These are phyloP conservation scores for Megacollybia marginata DNA, from an alignment of 768 basidiomycete genomes.

Conservation along the genomic window DNA sequence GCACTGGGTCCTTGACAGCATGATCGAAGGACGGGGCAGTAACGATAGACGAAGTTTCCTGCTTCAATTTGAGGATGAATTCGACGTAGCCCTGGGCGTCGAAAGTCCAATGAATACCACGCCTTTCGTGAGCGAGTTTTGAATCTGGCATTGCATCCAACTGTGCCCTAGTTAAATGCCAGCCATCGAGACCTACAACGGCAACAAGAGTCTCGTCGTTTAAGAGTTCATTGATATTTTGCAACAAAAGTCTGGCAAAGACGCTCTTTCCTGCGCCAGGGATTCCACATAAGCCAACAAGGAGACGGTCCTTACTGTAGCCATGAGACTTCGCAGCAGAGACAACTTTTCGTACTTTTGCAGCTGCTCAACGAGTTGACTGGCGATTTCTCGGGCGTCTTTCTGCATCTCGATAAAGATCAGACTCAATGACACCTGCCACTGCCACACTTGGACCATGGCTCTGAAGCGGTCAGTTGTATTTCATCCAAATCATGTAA, in stretches of 20 bases:
- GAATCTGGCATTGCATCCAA: constrained; percentile 76
- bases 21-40: constrained; percentile 85
- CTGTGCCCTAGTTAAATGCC: constrained; percentile 79
- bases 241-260: constrained; percentile 52
- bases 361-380: too few species aligned
- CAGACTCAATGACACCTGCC: too few species aligned
- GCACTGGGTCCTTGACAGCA: constrained; percentile 76
- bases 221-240: constrained; percentile 35
- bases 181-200: constrained; percentile 82
- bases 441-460: too few species aligned
- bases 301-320: constrained; percentile 30
- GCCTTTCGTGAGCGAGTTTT: constrained; percentile 64
- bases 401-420: too few species aligned
- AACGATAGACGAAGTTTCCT: constrained; percentile 21
- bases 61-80: constrained; percentile 55
- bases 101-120: constrained; percentile 92
- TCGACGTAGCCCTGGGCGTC: constrained; percentile 63
- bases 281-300: constrained; percentile 70
- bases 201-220: constrained; percentile 16
- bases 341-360: too few species aligned
- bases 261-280: constrained; percentile 89
- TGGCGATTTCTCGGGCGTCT: too few species aligned
- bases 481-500: too few species aligned
- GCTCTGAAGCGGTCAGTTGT: too few species aligned
- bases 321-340: too few species aligned